Evolutionary conservation across 495 filamentous ascomycete species (phyloP).

Genomic region (Melanomma pulvis-pyrius): DNA sequence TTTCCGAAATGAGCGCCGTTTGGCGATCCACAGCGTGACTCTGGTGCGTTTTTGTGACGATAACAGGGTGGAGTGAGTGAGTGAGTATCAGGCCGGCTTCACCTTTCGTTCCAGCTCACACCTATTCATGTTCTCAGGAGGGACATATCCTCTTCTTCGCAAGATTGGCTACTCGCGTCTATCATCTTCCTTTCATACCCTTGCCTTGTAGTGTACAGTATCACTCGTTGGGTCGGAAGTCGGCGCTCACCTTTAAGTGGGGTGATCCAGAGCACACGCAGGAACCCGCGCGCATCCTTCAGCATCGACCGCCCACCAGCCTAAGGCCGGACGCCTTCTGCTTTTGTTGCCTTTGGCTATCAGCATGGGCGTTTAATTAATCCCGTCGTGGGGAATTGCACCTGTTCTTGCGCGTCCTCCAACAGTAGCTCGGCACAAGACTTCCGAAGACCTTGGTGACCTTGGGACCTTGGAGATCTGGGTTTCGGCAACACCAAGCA

Average conservation of each 20-base stretch:
- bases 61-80: background rate
- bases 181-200: background rate
- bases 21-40: background rate
- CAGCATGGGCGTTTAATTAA: background rate
- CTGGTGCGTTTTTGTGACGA: background rate
- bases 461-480: too few species aligned
- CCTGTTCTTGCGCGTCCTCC: background rate
- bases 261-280: conserved; percentile 17
- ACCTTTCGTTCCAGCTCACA: too few species aligned
- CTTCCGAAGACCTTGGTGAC: background rate
- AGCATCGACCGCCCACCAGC: background rate
- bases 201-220: background rate
- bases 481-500: background rate
- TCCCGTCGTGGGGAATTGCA: background rate
- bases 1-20: background rate
- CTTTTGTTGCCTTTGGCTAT: background rate
- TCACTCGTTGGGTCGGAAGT: background rate
- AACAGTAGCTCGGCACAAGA: background rate
- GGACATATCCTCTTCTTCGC: too few species aligned
- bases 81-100: too few species aligned
- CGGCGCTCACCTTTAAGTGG: conserved; percentile 5
- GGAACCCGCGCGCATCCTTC: conserved; percentile 22
- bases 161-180: too few species aligned
- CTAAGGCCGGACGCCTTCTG: background rate
- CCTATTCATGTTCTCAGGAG: too few species aligned